Base-by-base conservation (phyloP, 2,329 filamentous ascomycete genomes). In the Arthrobotrys entomopaga region DNA sequence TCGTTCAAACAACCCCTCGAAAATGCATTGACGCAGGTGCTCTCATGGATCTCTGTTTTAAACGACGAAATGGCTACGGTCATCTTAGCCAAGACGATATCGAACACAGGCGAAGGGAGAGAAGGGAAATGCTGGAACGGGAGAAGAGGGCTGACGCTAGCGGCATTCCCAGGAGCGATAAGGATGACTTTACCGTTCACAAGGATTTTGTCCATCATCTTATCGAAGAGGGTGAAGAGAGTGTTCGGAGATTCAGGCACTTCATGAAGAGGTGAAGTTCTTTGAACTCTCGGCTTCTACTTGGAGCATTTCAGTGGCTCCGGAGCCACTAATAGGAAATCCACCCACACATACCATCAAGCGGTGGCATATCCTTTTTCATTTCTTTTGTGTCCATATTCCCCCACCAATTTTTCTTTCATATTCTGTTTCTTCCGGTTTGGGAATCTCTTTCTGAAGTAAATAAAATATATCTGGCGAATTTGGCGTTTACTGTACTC, bases 1-100 rank as follows among this genome's bases (percentile, higher is more conserved):
- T 96, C 2, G 93, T 98, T 26, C 94, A 98, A 83, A 89, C 89
- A 1, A 88, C 96, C 29, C 94, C 94, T 0, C 87, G 94, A 61
- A 87, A 87, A 63, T 86, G 97, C 79, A 82, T 97, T 19, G 92
- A 98, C 81, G 90, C 90, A 64, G 97, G 96, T 78, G 83, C 84
- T 1, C 83, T 98, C 13, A 87, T 97, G 83, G 92, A 96, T 77
- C 86, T 91, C 7, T 96, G 91, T 77, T 93, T 95, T 80, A 88
- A 89, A 77, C 88, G 91, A 48, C 87, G 90, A 54, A 91, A 93
- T 79, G 91, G 91, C 3, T 93, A 94, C 77, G 90, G 89, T 5
- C 90, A 93, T 78, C 84, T 97, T 16, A 93, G 89, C 79, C 92
- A 97, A 80, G 89, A 90, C 15, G 87, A 88, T 3, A 91, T 97